Base-by-base conservation (phyloP, 2,329 filamentous ascomycete genomes). In the Neopestalotiopsis sp. region DNA sequence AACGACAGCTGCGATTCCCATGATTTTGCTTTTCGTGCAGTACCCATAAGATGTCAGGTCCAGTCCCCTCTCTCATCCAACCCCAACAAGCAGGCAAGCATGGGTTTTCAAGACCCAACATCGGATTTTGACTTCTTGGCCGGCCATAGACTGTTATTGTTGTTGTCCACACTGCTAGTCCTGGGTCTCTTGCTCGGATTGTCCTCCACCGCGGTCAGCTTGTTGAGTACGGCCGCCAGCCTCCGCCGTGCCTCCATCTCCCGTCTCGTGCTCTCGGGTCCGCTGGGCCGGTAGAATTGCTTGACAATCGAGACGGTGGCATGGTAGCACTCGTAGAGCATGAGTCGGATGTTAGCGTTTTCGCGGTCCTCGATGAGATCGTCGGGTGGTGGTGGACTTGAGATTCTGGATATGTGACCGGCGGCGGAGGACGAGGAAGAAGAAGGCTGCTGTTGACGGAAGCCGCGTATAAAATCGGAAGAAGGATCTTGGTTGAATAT, bases 321-420 rank as follows among this genome's bases (percentile, higher is more conserved):
- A 71, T 89, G 86, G 74, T 89, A 90, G 73, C 86, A 88, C 70
- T 86, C 83, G 77, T 90, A 91, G 3, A 91, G 76, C 2, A 90
- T 76, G 6, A 88, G 73, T 12, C 88, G 82, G 2, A 83, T 77
- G n/a, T 78, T 73, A 0, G 81, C 82, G 68, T 82, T 82, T n/a
- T 79, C 78, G 24, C 75, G 74, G 69, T 84, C 83, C 59, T 86
- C 82, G 59, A 87, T 78, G 1, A 84, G 70, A 20, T 76, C 72
- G 28, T 58, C 59, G 14, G 17, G 72, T 64, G 17, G 66, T 24
- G 59, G 66, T 24, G 59, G 68, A 42, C 57, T 75, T 58, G 71
- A 68, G 61, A 13, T 72, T 68, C n/a, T 71, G 69, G 30, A 66
- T 38, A 7, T 49, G 38, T 4, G 32, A 1, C 34, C 34, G 34